Evolutionary conservation across 495 filamentous ascomycete species (phyloP), one percentile per base, ranked within the genome.

Genomic region (Podospora australis): DNA sequence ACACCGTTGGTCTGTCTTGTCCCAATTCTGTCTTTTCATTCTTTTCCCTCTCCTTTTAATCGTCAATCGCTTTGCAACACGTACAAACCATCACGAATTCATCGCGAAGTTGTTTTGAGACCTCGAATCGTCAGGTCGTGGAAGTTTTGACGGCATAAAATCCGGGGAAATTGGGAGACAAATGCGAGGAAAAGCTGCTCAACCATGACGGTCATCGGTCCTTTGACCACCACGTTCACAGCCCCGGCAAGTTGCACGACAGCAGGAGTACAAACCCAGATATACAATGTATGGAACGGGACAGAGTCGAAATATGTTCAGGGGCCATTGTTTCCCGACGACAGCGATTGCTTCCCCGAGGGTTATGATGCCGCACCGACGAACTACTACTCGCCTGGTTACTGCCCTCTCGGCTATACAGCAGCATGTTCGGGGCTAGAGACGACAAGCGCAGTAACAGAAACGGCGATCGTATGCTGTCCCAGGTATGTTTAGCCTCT

Each of bases 311-410:
- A 41, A 20, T 61, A 57, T 22, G 52, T 59, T 19, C 58, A 64
- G 38, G 63, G 63, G 1, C 63, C 63, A 0, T 44, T 65, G 26
- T 63, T 53, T 32, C 52, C 58, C 1, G 8, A 30, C 2, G 49
- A 39, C 13, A 55, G 53, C 6, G 44, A 50, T 14, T 66, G 63
- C 44, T 66, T 57, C 24, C 63, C 63, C 2, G 51, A 22, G 17
- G 56, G 49, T 4, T 66, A 66, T 40, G 50, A 64, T 38, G 44
- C 58, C 8, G 48, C 49, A 20, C 58, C 62, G 32, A 43, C 56
- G 8, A 52, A 58, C 17, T 66, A 66, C 49, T 66, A 64, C 56
- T 64, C 60, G 24, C 60, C 63, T 22, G 63, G 53, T 4, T 54
- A 47, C 36, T 66, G 63, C 38, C 63, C 63, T 10, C 13, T 39